These are phyloP conservation scores for Vigna angularis DNA, from an alignment of 306 rosid species.

Conservation along the genomic window DNA sequence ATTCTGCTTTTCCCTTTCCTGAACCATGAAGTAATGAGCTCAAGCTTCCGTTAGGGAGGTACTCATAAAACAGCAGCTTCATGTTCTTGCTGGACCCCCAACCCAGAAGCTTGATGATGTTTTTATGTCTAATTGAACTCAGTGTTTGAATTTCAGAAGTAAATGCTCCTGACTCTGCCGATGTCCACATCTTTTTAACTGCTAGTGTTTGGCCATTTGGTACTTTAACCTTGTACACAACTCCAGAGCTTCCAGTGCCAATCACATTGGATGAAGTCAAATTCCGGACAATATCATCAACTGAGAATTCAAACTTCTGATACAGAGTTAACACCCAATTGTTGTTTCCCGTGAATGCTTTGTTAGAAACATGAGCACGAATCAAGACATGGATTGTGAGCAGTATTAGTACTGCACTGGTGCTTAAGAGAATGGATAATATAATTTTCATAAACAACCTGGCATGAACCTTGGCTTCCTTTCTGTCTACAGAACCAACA, in stretches of 20 bases:
- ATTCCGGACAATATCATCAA: conserved; percentile 65
- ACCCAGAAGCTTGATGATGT: conserved; percentile 73
- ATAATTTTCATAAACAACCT: conserved; percentile 54
- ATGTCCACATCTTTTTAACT: conserved; percentile 81
- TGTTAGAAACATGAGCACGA: conserved; percentile 49
- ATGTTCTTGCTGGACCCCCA: conserved; percentile 67
- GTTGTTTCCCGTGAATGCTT: conserved; percentile 43
- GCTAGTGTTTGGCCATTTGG: conserved; percentile 67
- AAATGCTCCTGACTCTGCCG: conserved; percentile 66
- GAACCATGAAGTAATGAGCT: conserved; percentile 80
- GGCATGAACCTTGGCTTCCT: conserved; percentile 38
- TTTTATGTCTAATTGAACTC: conserved; percentile 72
- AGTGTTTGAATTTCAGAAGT: conserved; percentile 69
- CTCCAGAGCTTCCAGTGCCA: conserved; percentile 87
- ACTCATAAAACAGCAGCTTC: conserved; percentile 76
- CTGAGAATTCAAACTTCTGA: conserved; percentile 65
- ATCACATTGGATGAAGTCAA: conserved; percentile 74
- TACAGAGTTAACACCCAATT: conserved; percentile 71
- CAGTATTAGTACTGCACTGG: conserved; percentile 59
- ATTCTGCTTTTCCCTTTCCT: conserved; percentile 66
- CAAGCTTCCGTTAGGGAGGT: conserved; percentile 83
- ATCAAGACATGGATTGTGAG: conserved; percentile 56
- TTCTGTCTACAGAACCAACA: conserved; percentile 42
- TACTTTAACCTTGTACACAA: conserved; percentile 69
- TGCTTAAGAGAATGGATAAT: conserved; percentile 61